These are phyloP conservation scores for Blastobotrys petasosporus DNA, from an alignment of 1,139 yeast genomes.

Conservation along the genomic window DNA sequence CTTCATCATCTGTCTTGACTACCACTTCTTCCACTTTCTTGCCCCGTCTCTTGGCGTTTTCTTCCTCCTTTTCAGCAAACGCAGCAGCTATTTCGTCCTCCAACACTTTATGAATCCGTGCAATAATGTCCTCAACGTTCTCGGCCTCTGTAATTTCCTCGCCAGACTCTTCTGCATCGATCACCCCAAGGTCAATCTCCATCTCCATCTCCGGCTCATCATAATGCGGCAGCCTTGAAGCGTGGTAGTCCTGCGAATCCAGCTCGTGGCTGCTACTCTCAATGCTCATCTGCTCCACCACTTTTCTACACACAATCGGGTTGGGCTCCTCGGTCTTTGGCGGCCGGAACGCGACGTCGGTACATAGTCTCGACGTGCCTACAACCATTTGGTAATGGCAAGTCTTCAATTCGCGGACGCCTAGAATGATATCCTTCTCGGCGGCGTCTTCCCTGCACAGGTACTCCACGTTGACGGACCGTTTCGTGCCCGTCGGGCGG, in stretches of 20 bases:
- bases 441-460: constrained; percentile 52
- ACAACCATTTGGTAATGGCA: constrained; percentile 67
- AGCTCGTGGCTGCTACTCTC: neutral
- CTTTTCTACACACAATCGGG: constrained; percentile 41
- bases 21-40: neutral
- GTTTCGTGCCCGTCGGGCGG: constrained; percentile 59
- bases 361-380: constrained; percentile 55
- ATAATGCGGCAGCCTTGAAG: neutral
- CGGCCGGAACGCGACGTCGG: constrained; percentile 44
- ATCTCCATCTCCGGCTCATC: neutral
- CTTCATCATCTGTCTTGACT: neutral
- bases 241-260: neutral
- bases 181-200: too few relatives aligned
- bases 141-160: too few relatives aligned
- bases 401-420: constrained; percentile 59
- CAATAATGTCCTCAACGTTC: too few relatives aligned
- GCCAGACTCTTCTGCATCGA: too few relatives aligned
- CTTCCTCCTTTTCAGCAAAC: too few relatives aligned
- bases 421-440: constrained; percentile 33
- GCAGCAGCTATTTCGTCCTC: too few relatives aligned
- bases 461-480: constrained; percentile 61
- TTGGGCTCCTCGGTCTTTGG: constrained; percentile 37
- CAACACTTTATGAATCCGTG: too few relatives aligned
- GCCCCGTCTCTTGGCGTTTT: neutral
- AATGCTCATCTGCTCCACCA: constrained; percentile 19